phyloP scores from a whole-genome alignment of 2,329 filamentous ascomycete species.

The Exophiala bonariae region DNA sequence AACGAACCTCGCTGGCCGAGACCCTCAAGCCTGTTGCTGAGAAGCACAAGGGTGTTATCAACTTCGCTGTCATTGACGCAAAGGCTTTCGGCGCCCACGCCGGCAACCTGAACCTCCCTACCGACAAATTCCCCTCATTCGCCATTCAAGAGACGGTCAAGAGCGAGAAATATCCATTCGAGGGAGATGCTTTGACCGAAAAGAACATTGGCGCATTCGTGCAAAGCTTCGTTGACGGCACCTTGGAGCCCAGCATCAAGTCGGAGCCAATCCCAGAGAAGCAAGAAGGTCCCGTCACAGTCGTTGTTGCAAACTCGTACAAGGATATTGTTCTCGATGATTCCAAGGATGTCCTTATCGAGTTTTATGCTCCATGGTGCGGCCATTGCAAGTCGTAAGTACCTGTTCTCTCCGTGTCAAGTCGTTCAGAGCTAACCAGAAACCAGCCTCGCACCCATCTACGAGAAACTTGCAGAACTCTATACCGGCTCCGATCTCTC shows the following conservation, averaged over 20 bases:
- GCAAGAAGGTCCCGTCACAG: constrained; percentile 82
- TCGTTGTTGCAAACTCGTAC: constrained; percentile 93
- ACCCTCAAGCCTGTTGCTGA: constrained; percentile 82
- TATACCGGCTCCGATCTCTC: constrained; percentile 52
- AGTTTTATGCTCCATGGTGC: constrained; percentile 94
- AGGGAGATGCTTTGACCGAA: constrained; percentile 74
- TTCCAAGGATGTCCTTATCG: constrained; percentile 92
- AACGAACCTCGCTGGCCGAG: constrained; percentile 76
- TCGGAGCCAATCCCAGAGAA: constrained; percentile 94
- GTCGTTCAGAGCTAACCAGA: constrained; percentile 15
- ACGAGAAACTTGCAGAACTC: constrained; percentile 62
- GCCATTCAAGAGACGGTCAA: constrained; percentile 94
- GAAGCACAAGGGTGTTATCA: constrained; percentile 90
- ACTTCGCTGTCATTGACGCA: constrained; percentile 97
- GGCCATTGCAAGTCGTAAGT: constrained; percentile 68
- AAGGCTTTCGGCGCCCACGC: constrained; percentile 92
- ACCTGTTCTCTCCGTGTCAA: not conserved
- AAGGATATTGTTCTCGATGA: constrained; percentile 87
- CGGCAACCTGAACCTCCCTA: constrained; percentile 93
- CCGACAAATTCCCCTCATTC: constrained; percentile 93
- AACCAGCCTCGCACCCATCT: constrained; percentile 62
- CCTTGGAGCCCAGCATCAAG: constrained; percentile 95
- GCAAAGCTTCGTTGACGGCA: constrained; percentile 79
- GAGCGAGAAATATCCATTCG: constrained; percentile 96
- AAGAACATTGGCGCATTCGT: constrained; percentile 79